Base-by-base conservation (phyloP, 768 basidiomycete genomes). In the Lactifluus rugatus region DNA sequence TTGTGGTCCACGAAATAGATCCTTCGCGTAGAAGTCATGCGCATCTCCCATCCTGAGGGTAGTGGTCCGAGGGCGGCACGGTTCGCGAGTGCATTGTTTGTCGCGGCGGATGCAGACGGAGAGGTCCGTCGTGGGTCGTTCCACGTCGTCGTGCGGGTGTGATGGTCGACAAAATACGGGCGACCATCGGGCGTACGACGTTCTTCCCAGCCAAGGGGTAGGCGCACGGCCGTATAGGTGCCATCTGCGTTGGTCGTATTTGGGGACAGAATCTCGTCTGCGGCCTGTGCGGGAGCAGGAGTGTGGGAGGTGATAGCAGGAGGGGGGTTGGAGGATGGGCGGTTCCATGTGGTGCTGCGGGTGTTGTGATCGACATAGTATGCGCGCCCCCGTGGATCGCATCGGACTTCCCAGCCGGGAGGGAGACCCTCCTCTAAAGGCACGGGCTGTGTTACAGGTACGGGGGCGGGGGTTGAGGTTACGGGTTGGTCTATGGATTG, bases 1-100 rank as follows among this genome's bases (percentile, higher is more conserved):
- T 87, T 93, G 72, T 95, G 93, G 68, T 94, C 93, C 14, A 94
- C 92, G 64, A 93, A 95, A 72, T 95, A 95, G 17, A 94, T 85
- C 34, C 91, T 79, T 8, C 80, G 80, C 0, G 87, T 91, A 1
- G 85, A 84, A 1, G 93, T 93, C 52, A 94, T 71, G 19, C 93
- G 80, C 93, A 94, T 94, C 73, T 95, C 93, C 92, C 92, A 95
- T 59, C 92, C 93, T 46, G 85, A 87, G 5, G 93, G 93, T 37
- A 95, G 76, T 7, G 88, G 83, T 0, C 93, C 92, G 0, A 65
- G 49, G 61, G 83, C 71, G 56, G 75, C 80, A 64, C 81, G 70
- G 28, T 59, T 54, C 19, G 58, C 48, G 5, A 54, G 14, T 55
- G 77, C 65, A 69, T 74, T 58, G 67, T 74, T 63, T 66, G 74